Conservation (phyloP, 192 early-diverging fungal species). For the Entomortierella beljakovae region DNA sequence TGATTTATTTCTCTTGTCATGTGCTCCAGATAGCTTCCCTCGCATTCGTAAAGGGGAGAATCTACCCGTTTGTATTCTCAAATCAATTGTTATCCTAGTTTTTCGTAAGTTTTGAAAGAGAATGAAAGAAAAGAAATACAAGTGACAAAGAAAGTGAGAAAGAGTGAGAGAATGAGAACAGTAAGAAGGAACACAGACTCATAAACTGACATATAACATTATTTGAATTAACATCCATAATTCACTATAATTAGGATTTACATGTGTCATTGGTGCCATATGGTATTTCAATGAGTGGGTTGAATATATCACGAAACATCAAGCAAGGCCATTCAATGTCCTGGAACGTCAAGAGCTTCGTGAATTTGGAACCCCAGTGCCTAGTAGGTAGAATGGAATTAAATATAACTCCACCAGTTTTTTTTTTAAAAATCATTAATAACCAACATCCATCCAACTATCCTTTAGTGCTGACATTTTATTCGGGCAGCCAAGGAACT, state of each 20-base stretch:
- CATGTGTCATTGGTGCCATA: conserved; percentile 27
- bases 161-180: too few species aligned
- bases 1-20: not conserved
- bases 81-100: conserved; percentile 9
- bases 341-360: conserved; percentile 7
- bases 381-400: not conserved
- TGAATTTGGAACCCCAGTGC: conserved; percentile 2
- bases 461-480: too few species aligned
- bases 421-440: too few species aligned
- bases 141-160: too few species aligned
- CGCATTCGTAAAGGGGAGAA: conserved; percentile 34
- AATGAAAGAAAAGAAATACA: too few species aligned
- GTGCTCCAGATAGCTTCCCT: conserved; percentile 19
- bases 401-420: too few species aligned
- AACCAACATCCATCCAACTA: too few species aligned
- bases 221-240: too few species aligned
- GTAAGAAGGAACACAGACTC: too few species aligned
- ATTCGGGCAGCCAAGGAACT: too few species aligned
- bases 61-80: conserved; percentile 12
- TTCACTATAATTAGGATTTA: conserved; percentile 9
- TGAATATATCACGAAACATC: not conserved
- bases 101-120: conserved; percentile 31
- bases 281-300: conserved; percentile 27
- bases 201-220: too few species aligned
- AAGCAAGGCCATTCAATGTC: conserved; percentile 18